These are phyloP conservation scores for Trichoderma guizhouense DNA, from an alignment of 2,329 filamentous ascomycete genomes.

Conservation along the genomic window DNA sequence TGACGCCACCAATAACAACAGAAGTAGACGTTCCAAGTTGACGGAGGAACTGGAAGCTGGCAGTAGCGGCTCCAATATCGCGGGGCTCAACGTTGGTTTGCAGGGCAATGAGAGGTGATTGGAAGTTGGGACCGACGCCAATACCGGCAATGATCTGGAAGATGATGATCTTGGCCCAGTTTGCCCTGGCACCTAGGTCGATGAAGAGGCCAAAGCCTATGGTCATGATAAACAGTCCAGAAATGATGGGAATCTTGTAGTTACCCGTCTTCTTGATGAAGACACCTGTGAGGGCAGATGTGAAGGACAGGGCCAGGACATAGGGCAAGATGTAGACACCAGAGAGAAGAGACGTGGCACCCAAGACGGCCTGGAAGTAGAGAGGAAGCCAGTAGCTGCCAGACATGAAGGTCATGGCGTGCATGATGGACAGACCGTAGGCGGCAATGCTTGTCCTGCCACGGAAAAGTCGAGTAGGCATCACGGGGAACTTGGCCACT, in stretches of 20 bases:
- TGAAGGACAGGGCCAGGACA: constrained; percentile 63
- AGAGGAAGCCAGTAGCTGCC: constrained; percentile 77
- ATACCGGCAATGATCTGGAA: constrained; percentile 63
- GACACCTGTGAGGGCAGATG: constrained; percentile 56
- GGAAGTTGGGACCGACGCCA: constrained; percentile 66
- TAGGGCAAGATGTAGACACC: constrained; percentile 73
- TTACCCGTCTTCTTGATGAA: constrained; percentile 62
- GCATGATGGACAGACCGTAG: constrained; percentile 65
- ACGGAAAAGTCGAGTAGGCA: constrained; percentile 69
- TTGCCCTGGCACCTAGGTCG: constrained; percentile 54
- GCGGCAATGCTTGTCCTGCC: constrained; percentile 63
- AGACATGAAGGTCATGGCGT: constrained; percentile 75
- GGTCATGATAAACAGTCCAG: constrained; percentile 56
- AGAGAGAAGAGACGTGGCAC: constrained; percentile 64
- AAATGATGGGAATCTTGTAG: constrained; percentile 59
- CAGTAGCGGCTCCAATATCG: constrained; percentile 66
- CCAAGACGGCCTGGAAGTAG: constrained; percentile 76
- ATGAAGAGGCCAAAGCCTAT: constrained; percentile 64
- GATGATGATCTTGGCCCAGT: constrained; percentile 55
- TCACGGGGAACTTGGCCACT: constrained; percentile 72
- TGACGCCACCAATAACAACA: constrained; percentile 71
- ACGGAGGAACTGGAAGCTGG: constrained; percentile 64
- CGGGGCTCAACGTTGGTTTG: constrained; percentile 59
- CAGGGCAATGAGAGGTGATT: constrained; percentile 64
- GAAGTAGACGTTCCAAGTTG: constrained; percentile 66